Evolutionary conservation across 2,329 filamentous ascomycete genomes (phyloP).

Genomic region (Canariomyces notabilis): DNA sequence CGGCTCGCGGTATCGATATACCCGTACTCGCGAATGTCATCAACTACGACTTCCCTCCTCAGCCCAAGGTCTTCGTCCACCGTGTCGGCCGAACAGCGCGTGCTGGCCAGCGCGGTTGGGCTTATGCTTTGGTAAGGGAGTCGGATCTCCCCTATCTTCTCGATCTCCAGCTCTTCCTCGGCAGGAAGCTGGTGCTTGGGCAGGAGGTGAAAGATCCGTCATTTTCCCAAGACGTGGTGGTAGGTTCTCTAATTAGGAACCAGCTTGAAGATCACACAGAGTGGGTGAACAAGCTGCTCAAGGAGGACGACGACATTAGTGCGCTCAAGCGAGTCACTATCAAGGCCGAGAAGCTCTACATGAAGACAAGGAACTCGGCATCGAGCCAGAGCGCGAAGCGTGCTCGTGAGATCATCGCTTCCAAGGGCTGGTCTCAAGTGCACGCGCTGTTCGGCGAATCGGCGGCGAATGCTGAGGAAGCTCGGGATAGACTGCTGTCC

Average conservation of each 20-base stretch:
- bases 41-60: constrained; percentile 96
- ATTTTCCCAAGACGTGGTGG: constrained; percentile 76
- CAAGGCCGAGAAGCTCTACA: constrained; percentile 91
- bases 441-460: constrained; percentile 77
- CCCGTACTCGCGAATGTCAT: constrained; percentile 94
- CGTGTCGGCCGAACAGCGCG: constrained; percentile 92
- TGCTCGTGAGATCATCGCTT: constrained; percentile 69
- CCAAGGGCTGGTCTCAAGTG: constrained; percentile 65
- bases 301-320: constrained; percentile 68
- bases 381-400: constrained; percentile 87
- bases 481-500: constrained; percentile 80
- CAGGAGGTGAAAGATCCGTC: constrained; percentile 58
- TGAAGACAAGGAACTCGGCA: constrained; percentile 83
- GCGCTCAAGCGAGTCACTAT: constrained; percentile 66
- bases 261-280: constrained; percentile 72
- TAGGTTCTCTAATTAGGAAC: constrained; percentile 70
- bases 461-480: constrained; percentile 59
- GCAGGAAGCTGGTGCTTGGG: constrained; percentile 75
- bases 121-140: constrained; percentile 85
- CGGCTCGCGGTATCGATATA: constrained; percentile 95
- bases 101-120: constrained; percentile 89
- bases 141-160: constrained; percentile 87
- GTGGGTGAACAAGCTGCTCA: constrained; percentile 73
- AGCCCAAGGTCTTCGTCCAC: constrained; percentile 95
- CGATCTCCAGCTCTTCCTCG: constrained; percentile 90